Conservation (phyloP, 768 basidiomycete genomes). For the Psilocybe sp. region DNA sequence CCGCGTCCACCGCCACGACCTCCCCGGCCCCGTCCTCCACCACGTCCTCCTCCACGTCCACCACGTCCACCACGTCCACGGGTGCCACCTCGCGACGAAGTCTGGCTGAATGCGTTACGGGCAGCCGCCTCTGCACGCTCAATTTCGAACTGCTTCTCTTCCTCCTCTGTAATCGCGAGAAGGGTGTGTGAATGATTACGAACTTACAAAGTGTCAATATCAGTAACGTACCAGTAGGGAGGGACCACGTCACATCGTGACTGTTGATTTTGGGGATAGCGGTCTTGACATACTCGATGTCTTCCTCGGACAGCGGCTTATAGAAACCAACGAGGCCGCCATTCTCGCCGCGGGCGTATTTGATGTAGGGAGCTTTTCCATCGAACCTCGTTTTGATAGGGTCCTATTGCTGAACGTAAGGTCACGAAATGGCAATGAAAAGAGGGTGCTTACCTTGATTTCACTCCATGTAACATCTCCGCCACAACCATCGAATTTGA, state of each 20-base stretch:
- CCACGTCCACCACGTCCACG: conserved; percentile 25
- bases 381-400: conserved; percentile 51
- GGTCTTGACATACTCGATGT: conserved; percentile 66
- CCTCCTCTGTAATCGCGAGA: conserved; percentile 47
- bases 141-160: conserved; percentile 69
- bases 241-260: conserved; percentile 61
- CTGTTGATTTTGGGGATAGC: conserved; percentile 62
- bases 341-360: conserved; percentile 43
- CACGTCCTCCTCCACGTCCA: conserved; percentile 33
- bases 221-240: conserved; percentile 48
- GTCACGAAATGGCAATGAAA: not conserved
- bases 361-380: conserved; percentile 49
- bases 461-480: conserved; percentile 47
- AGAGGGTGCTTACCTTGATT: conserved; percentile 39
- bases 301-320: conserved; percentile 68
- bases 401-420: conserved; percentile 24
- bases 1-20: conserved; percentile 35
- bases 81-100: conserved; percentile 21
- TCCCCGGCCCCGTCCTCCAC: conserved; percentile 41
- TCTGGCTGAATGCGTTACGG: conserved; percentile 40
- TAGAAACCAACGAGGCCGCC: conserved; percentile 59
- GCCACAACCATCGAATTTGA: conserved; percentile 57
- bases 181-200: too few relatives aligned
- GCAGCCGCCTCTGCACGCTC: conserved; percentile 74
- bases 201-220: too few relatives aligned